phyloP scores from a whole-genome alignment of 148 eudicot species.

The Rhododendron molle region DNA sequence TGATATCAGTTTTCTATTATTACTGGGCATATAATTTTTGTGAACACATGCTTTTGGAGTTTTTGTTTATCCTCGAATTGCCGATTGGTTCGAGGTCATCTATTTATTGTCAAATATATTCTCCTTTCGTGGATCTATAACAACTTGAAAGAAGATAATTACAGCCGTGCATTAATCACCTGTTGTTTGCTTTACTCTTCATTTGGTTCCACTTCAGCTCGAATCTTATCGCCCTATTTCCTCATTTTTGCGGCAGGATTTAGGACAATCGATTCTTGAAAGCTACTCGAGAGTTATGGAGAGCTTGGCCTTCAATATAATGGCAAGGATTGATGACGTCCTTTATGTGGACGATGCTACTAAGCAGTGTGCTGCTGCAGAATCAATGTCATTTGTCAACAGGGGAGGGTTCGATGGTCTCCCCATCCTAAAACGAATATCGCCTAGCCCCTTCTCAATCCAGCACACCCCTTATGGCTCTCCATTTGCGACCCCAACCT shows the following conservation, averaged over 20 bases:
- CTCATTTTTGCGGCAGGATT: conserved; percentile 55
- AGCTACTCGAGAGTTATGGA: conserved; percentile 98
- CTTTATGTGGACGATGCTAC: conserved; percentile 73
- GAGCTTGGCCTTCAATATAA: conserved; percentile 90
- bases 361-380: conserved; percentile 58
- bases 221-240: background rate
- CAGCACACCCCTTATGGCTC: conserved; percentile 79
- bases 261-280: conserved; percentile 96
- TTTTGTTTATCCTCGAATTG: background rate
- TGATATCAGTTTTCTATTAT: background rate
- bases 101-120: background rate
- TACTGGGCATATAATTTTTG: background rate
- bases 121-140: background rate
- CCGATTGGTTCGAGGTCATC: background rate
- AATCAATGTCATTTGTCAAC: conserved; percentile 49
- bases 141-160: background rate
- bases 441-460: conserved; percentile 92
- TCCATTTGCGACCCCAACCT: conserved; percentile 86
- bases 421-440: conserved; percentile 76
- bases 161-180: background rate
- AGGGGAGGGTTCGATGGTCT: conserved; percentile 72
- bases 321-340: conserved; percentile 86
- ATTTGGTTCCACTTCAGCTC: background rate
- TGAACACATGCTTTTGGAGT: background rate
- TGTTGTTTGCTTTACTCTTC: background rate